Evolutionary conservation across 148 eudicot species (phyloP), one percentile per base, ranked within the genome.

Genomic region (Rhododendron ferrugineum): DNA sequence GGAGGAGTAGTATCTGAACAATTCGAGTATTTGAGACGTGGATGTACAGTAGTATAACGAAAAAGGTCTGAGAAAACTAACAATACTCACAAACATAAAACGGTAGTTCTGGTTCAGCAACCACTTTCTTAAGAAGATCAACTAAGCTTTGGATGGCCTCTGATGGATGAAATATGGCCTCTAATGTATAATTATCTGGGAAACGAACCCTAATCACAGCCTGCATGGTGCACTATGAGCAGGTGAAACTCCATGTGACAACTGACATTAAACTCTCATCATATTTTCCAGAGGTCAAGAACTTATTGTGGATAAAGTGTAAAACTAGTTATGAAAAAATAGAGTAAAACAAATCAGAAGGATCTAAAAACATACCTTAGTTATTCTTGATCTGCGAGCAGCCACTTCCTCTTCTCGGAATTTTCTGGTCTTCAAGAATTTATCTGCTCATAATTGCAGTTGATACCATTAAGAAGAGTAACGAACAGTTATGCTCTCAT

Each of bases 161-260:
- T 50, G 98, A 93, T 83, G 99, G 94, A 89, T 94, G 96, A 88
- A 96, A 96, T 46, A 88, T 87, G 58, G 91, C 96, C 90, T 96
- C 95, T 23, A 96, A 87, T 10, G 97, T 95, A 80, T 72, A 80
- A 90, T 92, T 91, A 81, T 96, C 96, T 3, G 98, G 97, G 84
- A 96, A 96, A 0, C 94, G 94, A 15, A 96, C 91, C 88, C 94
- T 90, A 28, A 96, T 93, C 13, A 90, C 91, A 22, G 93, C 93
- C 93, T 93, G 92, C 85, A 87, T 46, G 22, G 84, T 81, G 44
- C 68, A 15, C 46, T 68, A 75, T 42, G 85, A 72, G 60, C 62
- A 54, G 34, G 82, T 62, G 36, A 28, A 84, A 68, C 78, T 73
- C 22, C 56, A 68, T 37, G 34, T 44, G 58, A 54, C 58, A 14